Conservation (phyloP, 768 basidiomycete genomes). For the Ramaria rubella region DNA sequence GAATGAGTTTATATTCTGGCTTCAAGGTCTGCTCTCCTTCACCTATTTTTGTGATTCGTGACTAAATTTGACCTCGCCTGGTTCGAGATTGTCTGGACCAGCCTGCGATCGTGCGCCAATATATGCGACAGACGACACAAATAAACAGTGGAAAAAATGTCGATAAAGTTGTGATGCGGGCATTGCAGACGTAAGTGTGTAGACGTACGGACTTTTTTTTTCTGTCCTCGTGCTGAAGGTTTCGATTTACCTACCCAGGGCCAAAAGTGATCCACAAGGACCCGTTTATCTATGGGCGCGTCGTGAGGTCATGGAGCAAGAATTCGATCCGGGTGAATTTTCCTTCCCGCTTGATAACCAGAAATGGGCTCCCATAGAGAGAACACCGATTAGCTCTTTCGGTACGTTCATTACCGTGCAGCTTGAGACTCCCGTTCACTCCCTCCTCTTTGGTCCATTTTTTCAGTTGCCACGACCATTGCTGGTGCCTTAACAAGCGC, state of each 20-base stretch:
- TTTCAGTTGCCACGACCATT: conserved; percentile 32
- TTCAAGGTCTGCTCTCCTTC: conserved; percentile 43
- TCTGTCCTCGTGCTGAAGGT: too few species aligned
- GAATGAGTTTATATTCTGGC: conserved; percentile 72
- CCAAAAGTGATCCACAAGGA: conserved; percentile 63
- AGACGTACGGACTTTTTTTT: neutral
- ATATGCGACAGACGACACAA: conserved; percentile 63
- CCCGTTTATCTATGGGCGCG: conserved; percentile 71
- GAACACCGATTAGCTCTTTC: conserved; percentile 37
- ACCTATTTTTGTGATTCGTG: neutral
- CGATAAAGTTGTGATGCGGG: conserved; percentile 45
- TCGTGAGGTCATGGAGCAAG: conserved; percentile 65
- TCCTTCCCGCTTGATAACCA: conserved; percentile 23
- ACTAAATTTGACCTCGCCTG: neutral
- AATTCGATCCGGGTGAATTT: conserved; percentile 38
- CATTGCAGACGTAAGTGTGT: conserved; percentile 46
- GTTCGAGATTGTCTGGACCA: conserved; percentile 63
- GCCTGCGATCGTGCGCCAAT: conserved; percentile 61
- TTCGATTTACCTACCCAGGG: too few species aligned
- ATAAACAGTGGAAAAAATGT: conserved; percentile 49
- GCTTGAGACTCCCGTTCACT: neutral
- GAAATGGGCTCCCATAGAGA: conserved; percentile 49
- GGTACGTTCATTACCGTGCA: conserved; percentile 20
- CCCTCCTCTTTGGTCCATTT: too few species aligned
- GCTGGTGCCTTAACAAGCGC: conserved; percentile 44